A percentile compares a stretch with the other conserved stretches of the same genome.
These are phyloP conservation scores for Dalechampia spathulata DNA, from an alignment of 441 rosid species.

Conservation along the genomic window DNA sequence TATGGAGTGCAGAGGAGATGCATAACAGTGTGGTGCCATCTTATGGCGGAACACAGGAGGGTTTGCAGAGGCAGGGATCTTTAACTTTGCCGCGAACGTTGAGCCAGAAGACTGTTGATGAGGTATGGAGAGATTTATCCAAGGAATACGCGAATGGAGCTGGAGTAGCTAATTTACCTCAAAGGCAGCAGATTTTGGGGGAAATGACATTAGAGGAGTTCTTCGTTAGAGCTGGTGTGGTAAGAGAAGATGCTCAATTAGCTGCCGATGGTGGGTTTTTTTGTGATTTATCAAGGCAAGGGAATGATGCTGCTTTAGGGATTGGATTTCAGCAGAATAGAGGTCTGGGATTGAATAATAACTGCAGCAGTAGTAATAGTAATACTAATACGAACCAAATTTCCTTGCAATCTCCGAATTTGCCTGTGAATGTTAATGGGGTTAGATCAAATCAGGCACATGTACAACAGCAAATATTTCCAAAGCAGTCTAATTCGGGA, in stretches of 20 bases:
- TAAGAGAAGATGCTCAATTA: conserved; percentile 59
- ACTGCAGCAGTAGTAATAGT: no score
- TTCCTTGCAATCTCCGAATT: conserved; percentile 44
- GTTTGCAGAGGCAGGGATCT: conserved; percentile 81
- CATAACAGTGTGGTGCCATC: conserved; percentile 48
- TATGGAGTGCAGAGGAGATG: conserved; percentile 86
- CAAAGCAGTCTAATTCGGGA: conserved; percentile 58
- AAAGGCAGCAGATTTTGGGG: conserved; percentile 77
- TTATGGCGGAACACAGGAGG: conserved; percentile 17
- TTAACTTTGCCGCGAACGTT: conserved; percentile 78
- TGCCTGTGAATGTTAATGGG: conserved; percentile 62
- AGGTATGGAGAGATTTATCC: conserved; percentile 74
- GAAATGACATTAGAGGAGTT: conserved; percentile 97
- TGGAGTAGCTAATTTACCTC: conserved; percentile 38
- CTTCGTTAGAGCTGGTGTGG: conserved; percentile 79
- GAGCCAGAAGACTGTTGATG: conserved; percentile 86
- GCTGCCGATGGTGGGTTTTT: conserved; percentile 29
- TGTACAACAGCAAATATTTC: conserved; percentile 45
- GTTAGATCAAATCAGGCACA: conserved; percentile 48
- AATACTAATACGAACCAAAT: conserved; percentile 24
- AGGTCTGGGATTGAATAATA: conserved; percentile 28
- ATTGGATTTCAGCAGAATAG: conserved; percentile 52
- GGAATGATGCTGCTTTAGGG: conserved; percentile 32
- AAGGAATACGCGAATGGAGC: conserved; percentile 34
- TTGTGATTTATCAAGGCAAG: conserved; percentile 27